A percentile compares a stretch with the other conserved stretches of the same genome.
Conservation (phyloP, 83 land plant species). For the Isoetes engelmannii region DNA sequence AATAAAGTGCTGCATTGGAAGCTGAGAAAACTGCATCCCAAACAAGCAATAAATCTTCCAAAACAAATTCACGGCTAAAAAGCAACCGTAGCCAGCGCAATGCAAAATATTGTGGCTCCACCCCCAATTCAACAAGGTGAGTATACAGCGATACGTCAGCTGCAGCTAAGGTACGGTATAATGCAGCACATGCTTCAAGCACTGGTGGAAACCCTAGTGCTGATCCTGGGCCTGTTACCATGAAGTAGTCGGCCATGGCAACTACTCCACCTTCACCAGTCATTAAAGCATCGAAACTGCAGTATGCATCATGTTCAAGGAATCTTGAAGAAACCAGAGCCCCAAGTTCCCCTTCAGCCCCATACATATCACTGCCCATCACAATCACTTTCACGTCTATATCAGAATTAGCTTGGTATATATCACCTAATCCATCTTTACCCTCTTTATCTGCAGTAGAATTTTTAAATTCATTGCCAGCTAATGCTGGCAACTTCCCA, state of each 20-base stretch:
- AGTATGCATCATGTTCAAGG: constrained; percentile 91
- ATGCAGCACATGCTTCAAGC: constrained; percentile 68
- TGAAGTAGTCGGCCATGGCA: constrained; percentile 76
- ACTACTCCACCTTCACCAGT: constrained; percentile 61
- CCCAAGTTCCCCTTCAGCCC: constrained; percentile 92
- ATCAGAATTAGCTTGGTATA: constrained; percentile 41
- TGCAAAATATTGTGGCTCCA: constrained; percentile 88
- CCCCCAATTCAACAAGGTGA: constrained; percentile 80
- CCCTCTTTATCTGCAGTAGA: constrained; percentile 4
- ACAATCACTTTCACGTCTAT: constrained; percentile 47
- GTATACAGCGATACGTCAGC: constrained; percentile 66
- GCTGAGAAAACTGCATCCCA: constrained; percentile 87
- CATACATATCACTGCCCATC: constrained; percentile 72
- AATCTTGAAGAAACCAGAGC: constrained; percentile 67
- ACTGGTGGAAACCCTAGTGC: constrained; percentile 37
- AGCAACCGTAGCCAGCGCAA: constrained; percentile 86
- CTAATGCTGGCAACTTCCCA: constrained; percentile 2
- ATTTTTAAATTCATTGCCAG: neutral
- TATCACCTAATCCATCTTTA: neutral
- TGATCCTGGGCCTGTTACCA: constrained; percentile 35
- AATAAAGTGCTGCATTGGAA: constrained; percentile 29
- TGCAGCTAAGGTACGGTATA: constrained; percentile 65
- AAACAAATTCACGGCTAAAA: constrained; percentile 75
- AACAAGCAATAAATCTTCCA: constrained; percentile 54
- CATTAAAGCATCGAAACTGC: constrained; percentile 84